Percentiles rank a stretch among this genome's conserved stretches.
Evolutionary conservation across 306 rosid genomes (phyloP).

Genomic region (Corylus americana): DNA sequence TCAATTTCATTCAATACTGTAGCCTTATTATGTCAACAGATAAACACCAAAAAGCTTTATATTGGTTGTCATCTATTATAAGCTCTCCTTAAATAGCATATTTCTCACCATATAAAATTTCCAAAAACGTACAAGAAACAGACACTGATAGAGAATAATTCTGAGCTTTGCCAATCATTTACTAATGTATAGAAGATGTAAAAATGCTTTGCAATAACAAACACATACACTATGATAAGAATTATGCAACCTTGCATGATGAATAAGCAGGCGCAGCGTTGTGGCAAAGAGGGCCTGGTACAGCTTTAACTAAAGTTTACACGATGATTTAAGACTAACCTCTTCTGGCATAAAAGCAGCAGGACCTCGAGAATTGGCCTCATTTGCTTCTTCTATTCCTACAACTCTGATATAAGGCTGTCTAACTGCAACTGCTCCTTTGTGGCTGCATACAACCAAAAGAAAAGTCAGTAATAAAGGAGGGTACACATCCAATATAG

Average conservation of each 20-base stretch:
- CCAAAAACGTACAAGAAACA: background rate
- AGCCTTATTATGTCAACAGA: background rate
- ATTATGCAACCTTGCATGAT: background rate
- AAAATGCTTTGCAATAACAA: background rate
- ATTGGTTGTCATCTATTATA: background rate
- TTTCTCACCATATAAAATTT: background rate
- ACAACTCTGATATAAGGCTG: conserved; percentile 97
- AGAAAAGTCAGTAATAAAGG: background rate
- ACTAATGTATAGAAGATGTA: background rate
- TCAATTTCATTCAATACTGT: background rate
- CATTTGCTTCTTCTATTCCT: conserved; percentile 84
- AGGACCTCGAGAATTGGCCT: conserved; percentile 72
- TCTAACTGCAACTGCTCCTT: conserved; percentile 95
- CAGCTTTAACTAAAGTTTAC: background rate
- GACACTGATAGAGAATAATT: background rate
- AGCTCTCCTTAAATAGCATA: background rate
- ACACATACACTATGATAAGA: background rate
- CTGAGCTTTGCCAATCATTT: background rate
- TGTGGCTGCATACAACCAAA: conserved; percentile 56
- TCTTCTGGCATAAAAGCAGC: conserved; percentile 69
- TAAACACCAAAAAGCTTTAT: background rate
- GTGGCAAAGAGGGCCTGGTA: background rate
- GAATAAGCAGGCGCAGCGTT: background rate
- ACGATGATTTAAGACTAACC: conserved; percentile 40
- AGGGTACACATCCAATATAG: conserved; percentile 13